Percentiles rank a stretch among this genome's conserved stretches.
phyloP scores from a whole-genome alignment of 768 basidiomycete species.

The Harrya chromipes region DNA sequence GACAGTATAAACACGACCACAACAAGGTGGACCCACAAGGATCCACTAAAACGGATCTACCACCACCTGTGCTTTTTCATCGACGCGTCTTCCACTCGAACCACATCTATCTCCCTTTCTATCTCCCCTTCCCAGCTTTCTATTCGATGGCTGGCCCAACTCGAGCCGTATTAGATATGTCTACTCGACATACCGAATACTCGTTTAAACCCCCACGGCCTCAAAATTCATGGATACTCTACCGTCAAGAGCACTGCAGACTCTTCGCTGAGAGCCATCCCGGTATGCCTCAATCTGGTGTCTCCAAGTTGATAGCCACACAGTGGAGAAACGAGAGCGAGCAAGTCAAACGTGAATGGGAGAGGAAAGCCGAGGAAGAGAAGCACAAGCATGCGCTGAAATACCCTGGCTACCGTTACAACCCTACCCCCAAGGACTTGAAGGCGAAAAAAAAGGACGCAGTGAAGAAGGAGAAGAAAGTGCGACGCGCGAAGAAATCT shows the following conservation, averaged over 20 bases:
- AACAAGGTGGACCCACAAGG: constrained; percentile 35
- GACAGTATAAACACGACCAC: constrained; percentile 27
- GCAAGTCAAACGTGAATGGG: constrained; percentile 47
- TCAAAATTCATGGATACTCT: constrained; percentile 82
- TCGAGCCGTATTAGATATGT: constrained; percentile 2
- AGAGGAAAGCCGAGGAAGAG: constrained; percentile 48
- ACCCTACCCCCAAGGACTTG: constrained; percentile 29
- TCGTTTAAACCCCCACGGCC: constrained; percentile 55
- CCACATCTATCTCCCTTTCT: constrained; percentile 17
- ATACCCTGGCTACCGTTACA: constrained; percentile 59
- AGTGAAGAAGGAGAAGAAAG: constrained; percentile 43
- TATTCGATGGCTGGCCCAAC: constrained; percentile 23
- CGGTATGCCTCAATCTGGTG: constrained; percentile 51
- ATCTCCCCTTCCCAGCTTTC: constrained; percentile 5
- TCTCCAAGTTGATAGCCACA: constrained; percentile 59
- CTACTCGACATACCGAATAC: constrained; percentile 8
- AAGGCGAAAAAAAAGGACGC: constrained; percentile 41
- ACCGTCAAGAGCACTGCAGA: constrained; percentile 52
- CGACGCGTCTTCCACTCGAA: constrained; percentile 27
- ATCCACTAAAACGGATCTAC: constrained; percentile 32
- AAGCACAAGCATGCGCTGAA: constrained; percentile 49
- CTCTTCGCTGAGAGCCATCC: constrained; percentile 23
- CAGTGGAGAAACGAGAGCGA: constrained; percentile 62
- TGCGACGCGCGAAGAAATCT: constrained; percentile 26
- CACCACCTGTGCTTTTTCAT: constrained; percentile 14